Conservation (phyloP, 208 protist species). For the Leishmania major region DNA sequence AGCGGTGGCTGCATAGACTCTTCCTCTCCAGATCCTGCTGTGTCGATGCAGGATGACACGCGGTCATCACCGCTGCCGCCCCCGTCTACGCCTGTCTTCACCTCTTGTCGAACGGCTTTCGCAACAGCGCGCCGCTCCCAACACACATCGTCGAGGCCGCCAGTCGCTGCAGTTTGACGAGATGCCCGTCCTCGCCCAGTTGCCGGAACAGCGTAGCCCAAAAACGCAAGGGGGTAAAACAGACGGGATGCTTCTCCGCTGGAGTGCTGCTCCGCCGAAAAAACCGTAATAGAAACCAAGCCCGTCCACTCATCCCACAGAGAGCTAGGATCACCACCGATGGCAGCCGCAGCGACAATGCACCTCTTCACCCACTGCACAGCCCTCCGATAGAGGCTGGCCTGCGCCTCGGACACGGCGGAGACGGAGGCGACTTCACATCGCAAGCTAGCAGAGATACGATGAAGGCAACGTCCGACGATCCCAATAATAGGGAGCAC, state of each 20-base stretch:
- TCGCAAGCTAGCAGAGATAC: slow-evolving; percentile 3
- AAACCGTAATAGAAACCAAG: neutral
- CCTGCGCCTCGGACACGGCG: neutral
- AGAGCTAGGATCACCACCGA: slow-evolving; percentile 1
- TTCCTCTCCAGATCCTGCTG: neutral
- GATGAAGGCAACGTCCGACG: slow-evolving; percentile 4
- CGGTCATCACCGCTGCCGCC: neutral
- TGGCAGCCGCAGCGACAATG: neutral
- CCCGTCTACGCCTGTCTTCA: too few relatives aligned
- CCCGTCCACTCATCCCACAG: slow-evolving; percentile 17
- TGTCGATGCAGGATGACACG: neutral
- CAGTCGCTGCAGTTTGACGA: neutral
- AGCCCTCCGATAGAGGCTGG: neutral
- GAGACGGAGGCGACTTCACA: neutral
- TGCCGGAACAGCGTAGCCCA: slow-evolving; percentile 13
- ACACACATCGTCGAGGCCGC: slow-evolving; percentile 17
- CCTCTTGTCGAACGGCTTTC: neutral
- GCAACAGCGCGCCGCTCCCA: slow-evolving; percentile 21
- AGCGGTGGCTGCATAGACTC: neutral
- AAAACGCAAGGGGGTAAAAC: neutral
- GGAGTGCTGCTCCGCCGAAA: neutral
- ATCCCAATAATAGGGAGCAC: neutral
- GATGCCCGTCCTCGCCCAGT: neutral
- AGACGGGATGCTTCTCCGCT: neutral
- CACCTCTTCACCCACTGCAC: slow-evolving; percentile 10